These are phyloP conservation scores for Bruguiera gymnorhiza DNA, from an alignment of 345 rosid species.

Conservation along the genomic window DNA sequence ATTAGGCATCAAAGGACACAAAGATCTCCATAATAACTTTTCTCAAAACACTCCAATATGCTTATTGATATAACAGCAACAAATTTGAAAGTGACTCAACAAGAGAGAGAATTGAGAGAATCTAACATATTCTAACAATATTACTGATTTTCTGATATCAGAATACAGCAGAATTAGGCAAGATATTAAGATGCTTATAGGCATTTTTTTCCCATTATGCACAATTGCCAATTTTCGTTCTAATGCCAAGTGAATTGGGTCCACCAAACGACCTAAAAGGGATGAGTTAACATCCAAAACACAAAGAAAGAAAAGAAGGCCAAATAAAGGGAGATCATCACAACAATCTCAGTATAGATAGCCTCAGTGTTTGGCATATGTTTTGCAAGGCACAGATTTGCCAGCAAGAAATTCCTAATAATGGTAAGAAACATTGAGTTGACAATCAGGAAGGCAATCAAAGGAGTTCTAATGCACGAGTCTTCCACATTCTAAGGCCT, in stretches of 20 bases:
- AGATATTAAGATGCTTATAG: too few relatives aligned
- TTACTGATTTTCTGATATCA: not conserved
- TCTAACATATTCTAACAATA: too few relatives aligned
- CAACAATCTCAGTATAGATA: not conserved
- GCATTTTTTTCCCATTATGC: too few relatives aligned
- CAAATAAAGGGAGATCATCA: not conserved
- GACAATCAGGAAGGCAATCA: conserved; percentile 2
- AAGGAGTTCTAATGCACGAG: not conserved
- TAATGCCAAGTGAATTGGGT: too few relatives aligned
- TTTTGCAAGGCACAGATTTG: too few relatives aligned
- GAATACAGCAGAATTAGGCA: conserved; percentile 8
- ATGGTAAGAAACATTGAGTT: conserved; percentile 1
- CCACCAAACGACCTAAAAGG: not conserved
- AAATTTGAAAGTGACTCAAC: too few relatives aligned
- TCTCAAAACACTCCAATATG: not conserved
- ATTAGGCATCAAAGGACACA: not conserved
- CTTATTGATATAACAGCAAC: not conserved
- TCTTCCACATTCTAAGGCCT: too few relatives aligned
- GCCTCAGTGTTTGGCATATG: not conserved
- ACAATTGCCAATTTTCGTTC: too few relatives aligned
- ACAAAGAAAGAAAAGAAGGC: not conserved
- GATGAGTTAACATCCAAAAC: not conserved
- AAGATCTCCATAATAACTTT: not conserved
- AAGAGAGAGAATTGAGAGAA: too few relatives aligned
- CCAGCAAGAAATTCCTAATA: not conserved